Evolutionary conservation across 768 basidiomycete species (phyloP).

Genomic region (Boletus sensibilis): DNA sequence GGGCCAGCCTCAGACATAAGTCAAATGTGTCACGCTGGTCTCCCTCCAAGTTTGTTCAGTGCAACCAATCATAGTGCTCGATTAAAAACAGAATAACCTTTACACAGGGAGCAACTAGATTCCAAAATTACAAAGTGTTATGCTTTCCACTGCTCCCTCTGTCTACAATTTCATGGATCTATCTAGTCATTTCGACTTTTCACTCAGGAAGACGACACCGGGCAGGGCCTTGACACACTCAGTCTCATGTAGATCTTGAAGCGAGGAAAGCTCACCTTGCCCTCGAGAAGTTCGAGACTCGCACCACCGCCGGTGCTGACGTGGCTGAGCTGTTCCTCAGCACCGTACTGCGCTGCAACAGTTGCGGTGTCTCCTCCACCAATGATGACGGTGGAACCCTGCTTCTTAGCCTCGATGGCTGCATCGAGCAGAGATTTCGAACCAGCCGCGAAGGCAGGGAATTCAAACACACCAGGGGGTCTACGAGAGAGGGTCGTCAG

Average conservation of each 20-base stretch:
- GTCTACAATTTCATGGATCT: slow-evolving; percentile 11
- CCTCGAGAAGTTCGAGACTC: slow-evolving; percentile 93
- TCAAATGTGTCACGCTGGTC: not conserved
- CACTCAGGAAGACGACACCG: slow-evolving; percentile 87
- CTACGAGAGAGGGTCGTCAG: slow-evolving; percentile 40
- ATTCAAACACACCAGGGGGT: slow-evolving; percentile 97
- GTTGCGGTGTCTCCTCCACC: slow-evolving; percentile 98
- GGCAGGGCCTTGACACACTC: slow-evolving; percentile 62
- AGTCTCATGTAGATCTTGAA: slow-evolving; percentile 12
- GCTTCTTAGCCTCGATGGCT: slow-evolving; percentile 79
- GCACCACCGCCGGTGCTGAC: slow-evolving; percentile 96
- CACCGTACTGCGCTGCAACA: slow-evolving; percentile 79
- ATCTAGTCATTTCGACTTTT: slow-evolving; percentile 47
- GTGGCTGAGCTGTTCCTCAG: slow-evolving; percentile 90
- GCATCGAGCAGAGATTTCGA: slow-evolving; percentile 84
- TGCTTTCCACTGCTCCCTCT: not conserved
- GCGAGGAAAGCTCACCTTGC: slow-evolving; percentile 64
- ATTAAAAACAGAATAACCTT: slow-evolving; percentile 23
- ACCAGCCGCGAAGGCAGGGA: slow-evolving; percentile 84
- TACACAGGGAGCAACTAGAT: slow-evolving; percentile 6
- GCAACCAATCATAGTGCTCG: not conserved
- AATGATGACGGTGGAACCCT: slow-evolving; percentile 90
- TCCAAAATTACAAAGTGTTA: slow-evolving; percentile 17
- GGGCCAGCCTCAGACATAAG: slow-evolving; percentile 17
- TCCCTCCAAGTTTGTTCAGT: too few species aligned